These are phyloP conservation scores for Tricholoma terreum DNA, from an alignment of 768 basidiomycete species.

Conservation along the genomic window DNA sequence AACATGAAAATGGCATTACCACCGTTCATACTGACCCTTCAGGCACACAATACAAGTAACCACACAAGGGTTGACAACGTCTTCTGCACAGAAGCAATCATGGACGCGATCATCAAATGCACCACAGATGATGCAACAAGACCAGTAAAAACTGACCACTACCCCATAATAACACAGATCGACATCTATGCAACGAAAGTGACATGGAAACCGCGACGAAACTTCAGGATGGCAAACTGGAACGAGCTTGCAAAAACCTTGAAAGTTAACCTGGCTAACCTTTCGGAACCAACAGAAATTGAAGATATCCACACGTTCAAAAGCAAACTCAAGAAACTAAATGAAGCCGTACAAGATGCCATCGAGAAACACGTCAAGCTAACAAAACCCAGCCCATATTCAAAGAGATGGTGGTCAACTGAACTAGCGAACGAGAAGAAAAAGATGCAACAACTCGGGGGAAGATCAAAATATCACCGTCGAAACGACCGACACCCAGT, in stretches of 20 bases:
- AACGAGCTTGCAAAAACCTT: not conserved
- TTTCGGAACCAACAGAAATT: not conserved
- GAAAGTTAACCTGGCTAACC: not conserved
- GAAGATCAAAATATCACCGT: no score
- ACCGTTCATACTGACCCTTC: constrained; percentile 22
- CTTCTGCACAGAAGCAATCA: no score
- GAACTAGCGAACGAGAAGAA: constrained; percentile 5
- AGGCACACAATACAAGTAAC: constrained; percentile 16
- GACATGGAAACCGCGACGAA: no score
- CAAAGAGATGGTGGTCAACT: constrained; percentile 17
- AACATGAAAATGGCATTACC: constrained; percentile 25
- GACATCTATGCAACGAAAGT: not conserved
- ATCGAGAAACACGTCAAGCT: not conserved
- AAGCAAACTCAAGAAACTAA: not conserved
- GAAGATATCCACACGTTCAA: not conserved
- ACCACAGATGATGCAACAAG: no score
- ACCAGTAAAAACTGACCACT: no score
- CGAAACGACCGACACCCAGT: no score
- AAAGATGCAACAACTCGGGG: no score
- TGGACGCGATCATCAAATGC: no score
- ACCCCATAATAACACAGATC: not conserved
- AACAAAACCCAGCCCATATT: no score
- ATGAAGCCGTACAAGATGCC: not conserved
- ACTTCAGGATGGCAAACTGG: not conserved
- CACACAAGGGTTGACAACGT: constrained; percentile 23